A percentile compares a stretch with the other conserved stretches of the same genome.
phyloP scores from a whole-genome alignment of 2,329 filamentous ascomycete species.

The Colletotrichum sp. region DNA sequence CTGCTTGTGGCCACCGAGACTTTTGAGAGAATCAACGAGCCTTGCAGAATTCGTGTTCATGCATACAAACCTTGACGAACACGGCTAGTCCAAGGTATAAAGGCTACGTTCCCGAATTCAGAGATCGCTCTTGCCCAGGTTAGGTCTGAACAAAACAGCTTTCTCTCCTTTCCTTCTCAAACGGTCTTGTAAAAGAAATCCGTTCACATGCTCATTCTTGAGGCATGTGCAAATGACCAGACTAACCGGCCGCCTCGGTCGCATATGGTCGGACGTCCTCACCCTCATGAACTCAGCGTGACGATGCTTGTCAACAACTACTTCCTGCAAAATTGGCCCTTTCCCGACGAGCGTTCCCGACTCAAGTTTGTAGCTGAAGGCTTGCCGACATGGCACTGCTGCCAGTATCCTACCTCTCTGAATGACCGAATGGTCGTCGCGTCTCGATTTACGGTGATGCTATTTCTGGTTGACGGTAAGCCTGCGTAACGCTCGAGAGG shows the following conservation, averaged over 20 bases:
- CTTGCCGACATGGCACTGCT: background rate
- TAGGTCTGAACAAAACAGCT: rapidly evolving
- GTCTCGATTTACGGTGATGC: background rate
- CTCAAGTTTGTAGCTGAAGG: background rate
- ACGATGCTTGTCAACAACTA: background rate
- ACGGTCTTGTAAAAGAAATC: background rate
- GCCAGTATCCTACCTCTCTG: background rate
- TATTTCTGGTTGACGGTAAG: background rate
- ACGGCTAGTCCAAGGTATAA: background rate
- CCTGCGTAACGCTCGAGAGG: background rate
- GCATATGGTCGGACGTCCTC: background rate
- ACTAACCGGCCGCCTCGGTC: background rate
- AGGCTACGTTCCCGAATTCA: background rate
- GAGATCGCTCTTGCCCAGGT: background rate
- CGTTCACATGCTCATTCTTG: background rate
- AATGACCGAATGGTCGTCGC: background rate
- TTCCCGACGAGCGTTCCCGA: background rate
- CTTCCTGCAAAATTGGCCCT: background rate
- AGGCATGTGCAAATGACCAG: background rate
- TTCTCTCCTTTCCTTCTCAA: background rate
- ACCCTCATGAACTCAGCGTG: background rate
- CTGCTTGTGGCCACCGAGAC: background rate
- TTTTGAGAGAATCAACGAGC: background rate
- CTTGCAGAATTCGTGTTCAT: background rate
- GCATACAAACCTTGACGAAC: background rate